Evolutionary conservation across 768 basidiomycete species (phyloP), one percentile per base, ranked within the genome.

Genomic region (Serpula lacrymans): DNA sequence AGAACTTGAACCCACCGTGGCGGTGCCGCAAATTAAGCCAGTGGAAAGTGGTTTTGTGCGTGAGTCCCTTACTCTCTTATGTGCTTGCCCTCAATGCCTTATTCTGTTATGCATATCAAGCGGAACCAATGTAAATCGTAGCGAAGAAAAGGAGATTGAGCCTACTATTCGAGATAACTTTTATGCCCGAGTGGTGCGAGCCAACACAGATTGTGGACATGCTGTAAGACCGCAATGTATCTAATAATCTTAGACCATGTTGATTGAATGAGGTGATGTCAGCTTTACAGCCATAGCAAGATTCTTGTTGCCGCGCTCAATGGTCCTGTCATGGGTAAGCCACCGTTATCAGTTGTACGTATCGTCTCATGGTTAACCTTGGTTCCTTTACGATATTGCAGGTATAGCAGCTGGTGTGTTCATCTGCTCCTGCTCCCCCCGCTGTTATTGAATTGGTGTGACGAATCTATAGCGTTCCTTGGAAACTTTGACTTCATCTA

Each of bases 401-500:
- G 82, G 82, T 13, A 84, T 84, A 34, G 75, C 80, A 27, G 81
- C 83, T 43, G 82, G 82, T 79, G 28, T 18, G 34, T 45, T 18
- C 12, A 14, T 2, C 13, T n/a, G n/a, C n/a, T n/a, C n/a, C n/a
- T n/a, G n/a, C n/a, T n/a, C n/a, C n/a, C n/a, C n/a, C n/a, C n/a
- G n/a, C n/a, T 40, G 31, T 50, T 28, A 37, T 36, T 26, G 30
- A 14, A 11, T 17, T 28, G 13, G 3, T 8, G 21, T 35, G 5
- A 8, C 31, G 30, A 38, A n/a, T 26, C 31, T 25, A 14, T 46
- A 82, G 84, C 77, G 2, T 76, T 79, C 50, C 61, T 83, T n/a
- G 82, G 83, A 1, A 75, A 82, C 43, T 84, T 85, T 44, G 85
- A 88, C 57, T 83, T 88, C 48, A 78, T 88, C 20, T 87, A 84